Percentiles rank a stretch among this genome's conserved stretches.
Evolutionary conservation across 1,139 yeast genomes (phyloP).

Genomic region (Meyerozyma athensensis): DNA sequence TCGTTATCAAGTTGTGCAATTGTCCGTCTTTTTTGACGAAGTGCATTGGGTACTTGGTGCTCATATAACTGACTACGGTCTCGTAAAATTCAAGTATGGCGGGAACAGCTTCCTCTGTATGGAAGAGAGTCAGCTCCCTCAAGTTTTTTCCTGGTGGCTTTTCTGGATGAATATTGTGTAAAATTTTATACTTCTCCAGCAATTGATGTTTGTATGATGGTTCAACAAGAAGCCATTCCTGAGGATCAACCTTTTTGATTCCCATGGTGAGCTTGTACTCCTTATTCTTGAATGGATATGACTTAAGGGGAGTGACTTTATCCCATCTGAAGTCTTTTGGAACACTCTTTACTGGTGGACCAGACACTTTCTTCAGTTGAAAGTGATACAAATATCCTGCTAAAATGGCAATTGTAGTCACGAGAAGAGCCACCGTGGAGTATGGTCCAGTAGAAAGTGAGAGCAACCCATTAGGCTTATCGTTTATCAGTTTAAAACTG

Average conservation of each 20-base stretch:
- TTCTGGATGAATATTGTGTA: conserved; percentile 35
- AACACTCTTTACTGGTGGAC: background rate
- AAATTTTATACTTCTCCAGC: conserved; percentile 36
- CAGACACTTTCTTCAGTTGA: background rate
- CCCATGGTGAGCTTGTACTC: conserved; percentile 68
- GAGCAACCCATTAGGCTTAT: too few relatives aligned
- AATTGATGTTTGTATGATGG: conserved; percentile 50
- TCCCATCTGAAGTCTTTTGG: background rate
- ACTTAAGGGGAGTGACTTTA: background rate
- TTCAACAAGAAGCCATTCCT: conserved; percentile 68
- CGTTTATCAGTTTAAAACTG: too few relatives aligned
- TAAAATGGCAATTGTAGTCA: background rate
- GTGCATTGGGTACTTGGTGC: conserved; percentile 57
- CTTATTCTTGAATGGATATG: conserved; percentile 43
- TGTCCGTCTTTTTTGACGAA: conserved; percentile 29
- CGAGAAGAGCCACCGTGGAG: too few relatives aligned
- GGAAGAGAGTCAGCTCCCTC: conserved; percentile 26
- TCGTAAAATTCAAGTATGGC: conserved; percentile 58
- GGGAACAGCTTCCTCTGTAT: conserved; percentile 39
- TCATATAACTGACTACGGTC: conserved; percentile 41
- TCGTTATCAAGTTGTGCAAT: conserved; percentile 41
- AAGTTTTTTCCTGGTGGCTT: conserved; percentile 27
- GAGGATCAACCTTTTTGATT: conserved; percentile 46
- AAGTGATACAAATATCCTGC: background rate
- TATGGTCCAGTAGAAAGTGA: too few relatives aligned